Percentiles rank a stretch among this genome's conserved stretches.
Evolutionary conservation across 768 basidiomycete genomes (phyloP).

Genomic region (Amanita polypyramis): DNA sequence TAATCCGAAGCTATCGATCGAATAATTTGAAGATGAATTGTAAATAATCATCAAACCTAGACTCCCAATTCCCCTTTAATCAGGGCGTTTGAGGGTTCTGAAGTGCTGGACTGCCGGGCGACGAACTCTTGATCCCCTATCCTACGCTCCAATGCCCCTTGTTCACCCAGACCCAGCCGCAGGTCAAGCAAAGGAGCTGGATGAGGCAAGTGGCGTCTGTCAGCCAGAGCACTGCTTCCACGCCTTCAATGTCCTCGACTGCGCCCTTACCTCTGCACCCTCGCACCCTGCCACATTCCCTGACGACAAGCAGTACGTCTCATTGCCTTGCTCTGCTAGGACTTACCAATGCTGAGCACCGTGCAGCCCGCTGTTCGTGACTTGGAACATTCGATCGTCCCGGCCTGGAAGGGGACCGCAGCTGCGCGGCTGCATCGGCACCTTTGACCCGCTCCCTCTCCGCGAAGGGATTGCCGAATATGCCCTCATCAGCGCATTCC

Average conservation of each 20-base stretch:
- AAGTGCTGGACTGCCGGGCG: conserved; percentile 4
- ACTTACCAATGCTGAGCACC: background rate
- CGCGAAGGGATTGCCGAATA: conserved; percentile 78
- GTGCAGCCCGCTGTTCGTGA: conserved; percentile 85
- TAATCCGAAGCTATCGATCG: conserved; percentile 5
- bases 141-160: conserved; percentile 38
- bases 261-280: conserved; percentile 48
- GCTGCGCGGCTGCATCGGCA: conserved; percentile 92
- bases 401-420: conserved; percentile 49
- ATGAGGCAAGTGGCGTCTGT: conserved; percentile 38
- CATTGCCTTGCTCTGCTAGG: background rate
- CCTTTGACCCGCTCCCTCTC: conserved; percentile 70
- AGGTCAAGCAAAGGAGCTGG: conserved; percentile 22
- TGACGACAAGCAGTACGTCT: conserved; percentile 69
- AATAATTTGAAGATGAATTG: conserved; percentile 1
- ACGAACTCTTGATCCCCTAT: conserved; percentile 6
- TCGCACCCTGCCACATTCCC: conserved; percentile 55
- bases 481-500: conserved; percentile 84
- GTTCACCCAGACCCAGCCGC: conserved; percentile 39
- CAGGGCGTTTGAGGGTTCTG: conserved; percentile 1
- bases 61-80: background rate
- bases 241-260: conserved; percentile 76
- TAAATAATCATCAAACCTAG: conserved; percentile 4
- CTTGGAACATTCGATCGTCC: conserved; percentile 76
- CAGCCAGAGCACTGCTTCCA: conserved; percentile 68